phyloP scores from a whole-genome alignment of 2,329 filamentous ascomycete species.

The Trichophyton benhamiae region DNA sequence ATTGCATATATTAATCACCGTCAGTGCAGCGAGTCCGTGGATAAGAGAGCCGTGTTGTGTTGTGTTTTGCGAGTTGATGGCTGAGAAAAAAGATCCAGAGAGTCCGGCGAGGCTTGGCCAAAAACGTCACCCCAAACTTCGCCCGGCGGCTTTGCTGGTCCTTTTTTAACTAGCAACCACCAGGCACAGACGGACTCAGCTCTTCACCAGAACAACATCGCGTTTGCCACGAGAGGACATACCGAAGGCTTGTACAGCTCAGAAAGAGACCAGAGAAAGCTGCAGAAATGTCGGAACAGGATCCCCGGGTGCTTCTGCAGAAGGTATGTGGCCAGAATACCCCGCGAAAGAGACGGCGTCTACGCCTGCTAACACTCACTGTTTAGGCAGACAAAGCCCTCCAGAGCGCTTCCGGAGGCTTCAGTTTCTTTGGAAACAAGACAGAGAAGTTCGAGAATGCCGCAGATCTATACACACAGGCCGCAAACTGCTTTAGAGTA shows the following conservation, averaged over 20 bases:
- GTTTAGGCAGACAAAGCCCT: conserved; percentile 74
- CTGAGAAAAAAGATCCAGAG: neutral
- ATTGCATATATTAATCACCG: conserved; percentile 1
- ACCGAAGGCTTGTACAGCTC: neutral
- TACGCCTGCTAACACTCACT: conserved; percentile 13
- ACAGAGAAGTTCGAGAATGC: conserved; percentile 85
- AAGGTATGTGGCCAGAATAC: conserved; percentile 43
- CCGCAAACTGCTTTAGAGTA: conserved; percentile 83
- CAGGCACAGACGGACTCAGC: neutral
- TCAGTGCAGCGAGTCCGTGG: neutral
- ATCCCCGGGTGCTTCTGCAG: conserved; percentile 65
- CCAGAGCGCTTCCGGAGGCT: conserved; percentile 62
- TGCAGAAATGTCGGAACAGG: conserved; percentile 46
- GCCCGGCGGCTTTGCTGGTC: neutral
- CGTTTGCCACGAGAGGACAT: neutral
- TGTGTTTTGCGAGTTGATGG: no score
- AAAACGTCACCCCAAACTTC: conserved; percentile 1
- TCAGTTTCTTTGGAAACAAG: conserved; percentile 77
- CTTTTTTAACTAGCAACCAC: neutral
- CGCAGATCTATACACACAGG: conserved; percentile 74
- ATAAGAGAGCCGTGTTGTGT: neutral
- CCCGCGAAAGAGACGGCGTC: conserved; percentile 11
- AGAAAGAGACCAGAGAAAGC: neutral
- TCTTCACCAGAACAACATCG: neutral
- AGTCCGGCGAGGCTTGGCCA: neutral